Base-by-base conservation (phyloP, 2,329 filamentous ascomycete genomes). In the Aspergillus aculeatinus region DNA sequence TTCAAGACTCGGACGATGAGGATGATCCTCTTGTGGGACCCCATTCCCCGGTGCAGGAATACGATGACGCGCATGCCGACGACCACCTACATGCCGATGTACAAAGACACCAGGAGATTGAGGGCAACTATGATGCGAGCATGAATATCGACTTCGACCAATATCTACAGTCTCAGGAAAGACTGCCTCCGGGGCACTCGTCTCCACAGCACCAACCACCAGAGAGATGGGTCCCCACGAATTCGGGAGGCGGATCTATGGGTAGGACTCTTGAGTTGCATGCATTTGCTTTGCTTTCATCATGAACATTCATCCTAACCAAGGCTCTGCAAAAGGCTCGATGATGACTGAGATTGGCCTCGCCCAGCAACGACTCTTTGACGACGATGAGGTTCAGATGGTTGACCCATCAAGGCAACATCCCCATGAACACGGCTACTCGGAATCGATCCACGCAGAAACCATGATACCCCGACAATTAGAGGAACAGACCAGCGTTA, bases 1-100 rank as follows among this genome's bases (percentile, higher is more conserved):
- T 80, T n/a, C 76, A 77, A 55, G 78, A 80, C 60, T 80, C 78
- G 0, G 78, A 80, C 29, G 77, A 71, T 27, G 74, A 80, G 44
- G 76, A 77, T 11, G 75, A 76, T 51, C 68, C 72, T 56, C 61
- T 75, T n/a, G 66, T 66, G 42, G 70, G 68, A 56, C 68, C 55
- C 60, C 53, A 68, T 65, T 29, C 68, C 58, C 31, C 68, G 35
- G 52, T 58, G 11, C 64, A 64, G 44, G 61, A 66, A 31, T 35
- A 63, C 44, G 56, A 67, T 27, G 56, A 52, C 31, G 48, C 35
- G 27, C 55, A 60, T 31, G 19, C 51, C 25, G 53, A 54, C 47
- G 25, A 35, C 12, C 12, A 35, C 33, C 12, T 33, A 5, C 47
- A 42, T 33, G n/a, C 25, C 21, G 53, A 21, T 51, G 35, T 31